These are phyloP conservation scores for Scorias spongiosa DNA, from an alignment of 2,329 filamentous ascomycete genomes.

Conservation along the genomic window DNA sequence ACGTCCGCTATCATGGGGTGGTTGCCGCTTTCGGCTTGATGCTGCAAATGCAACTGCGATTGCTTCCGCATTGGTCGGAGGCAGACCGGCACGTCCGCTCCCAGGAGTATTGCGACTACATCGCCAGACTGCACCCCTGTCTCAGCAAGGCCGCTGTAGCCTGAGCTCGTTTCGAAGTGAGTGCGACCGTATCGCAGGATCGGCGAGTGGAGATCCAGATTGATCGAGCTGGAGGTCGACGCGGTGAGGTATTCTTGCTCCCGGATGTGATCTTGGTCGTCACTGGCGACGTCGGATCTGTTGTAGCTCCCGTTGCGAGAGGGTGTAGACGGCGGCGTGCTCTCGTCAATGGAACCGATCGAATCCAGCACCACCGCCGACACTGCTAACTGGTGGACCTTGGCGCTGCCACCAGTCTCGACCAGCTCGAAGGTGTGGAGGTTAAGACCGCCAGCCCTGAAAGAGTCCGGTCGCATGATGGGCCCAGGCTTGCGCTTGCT, in stretches of 20 bases:
- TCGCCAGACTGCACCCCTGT: constrained; percentile 12
- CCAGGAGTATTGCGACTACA: constrained; percentile 11
- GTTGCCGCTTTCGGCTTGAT: neutral
- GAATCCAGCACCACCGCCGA: constrained; percentile 14
- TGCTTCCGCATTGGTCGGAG: constrained; percentile 7
- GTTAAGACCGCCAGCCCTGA: constrained; percentile 13
- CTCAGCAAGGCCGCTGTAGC: constrained; percentile 12
- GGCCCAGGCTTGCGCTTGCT: too few relatives aligned
- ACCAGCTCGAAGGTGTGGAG: constrained; percentile 14
- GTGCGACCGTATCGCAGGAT: constrained; percentile 12
- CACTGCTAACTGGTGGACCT: constrained; percentile 7
- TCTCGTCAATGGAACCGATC: constrained; percentile 10
- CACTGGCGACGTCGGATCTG: too few relatives aligned
- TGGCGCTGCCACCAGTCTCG: constrained; percentile 4
- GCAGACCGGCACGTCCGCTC: constrained; percentile 16
- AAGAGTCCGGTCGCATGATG: neutral
- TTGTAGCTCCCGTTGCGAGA: neutral
- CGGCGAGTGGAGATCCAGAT: neutral
- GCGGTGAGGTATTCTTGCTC: constrained; percentile 1
- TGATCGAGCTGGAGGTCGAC: neutral
- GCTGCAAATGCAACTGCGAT: constrained; percentile 3
- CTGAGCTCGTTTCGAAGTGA: constrained; percentile 12
- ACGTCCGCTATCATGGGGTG: constrained; percentile 1
- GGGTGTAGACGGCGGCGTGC: constrained; percentile 12
- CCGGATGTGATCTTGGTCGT: constrained; percentile 1